phyloP scores from a whole-genome alignment of 768 basidiomycete species.

The Auriscalpium microsporum region DNA sequence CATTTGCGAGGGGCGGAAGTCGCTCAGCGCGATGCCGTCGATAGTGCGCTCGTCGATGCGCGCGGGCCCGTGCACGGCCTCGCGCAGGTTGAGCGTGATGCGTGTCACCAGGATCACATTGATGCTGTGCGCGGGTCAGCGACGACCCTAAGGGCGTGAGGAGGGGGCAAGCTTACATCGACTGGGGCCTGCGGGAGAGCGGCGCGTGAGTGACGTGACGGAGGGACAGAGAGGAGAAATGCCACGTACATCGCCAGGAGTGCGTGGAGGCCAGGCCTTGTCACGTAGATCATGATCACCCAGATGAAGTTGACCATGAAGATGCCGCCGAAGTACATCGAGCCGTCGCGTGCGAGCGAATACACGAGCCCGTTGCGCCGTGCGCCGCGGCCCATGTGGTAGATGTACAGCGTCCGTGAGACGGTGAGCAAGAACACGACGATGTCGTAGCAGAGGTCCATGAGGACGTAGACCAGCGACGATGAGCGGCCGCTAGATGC shows the following conservation, averaged over 20 bases:
- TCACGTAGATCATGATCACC: conserved; percentile 14
- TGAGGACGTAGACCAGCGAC: conserved; percentile 11
- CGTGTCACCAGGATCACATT: conserved; percentile 6
- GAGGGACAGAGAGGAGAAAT: background rate
- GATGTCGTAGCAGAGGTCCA: conserved; percentile 13
- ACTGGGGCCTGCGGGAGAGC: conserved; percentile 3
- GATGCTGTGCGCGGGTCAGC: background rate
- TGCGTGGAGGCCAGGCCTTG: conserved; percentile 11
- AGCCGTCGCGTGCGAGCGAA: conserved; percentile 8
- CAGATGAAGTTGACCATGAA: conserved; percentile 12
- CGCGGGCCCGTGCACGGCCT: conserved; percentile 9
- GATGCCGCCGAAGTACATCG: conserved; percentile 12
- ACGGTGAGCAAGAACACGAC: conserved; percentile 13
- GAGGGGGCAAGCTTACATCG: conserved; percentile 1
- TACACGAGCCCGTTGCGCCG: background rate
- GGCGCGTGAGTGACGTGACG: background rate
- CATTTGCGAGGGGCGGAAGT: background rate
- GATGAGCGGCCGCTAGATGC: background rate
- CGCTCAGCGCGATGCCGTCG: conserved; percentile 3
- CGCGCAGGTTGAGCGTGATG: conserved; percentile 13
- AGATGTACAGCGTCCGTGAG: conserved; percentile 11
- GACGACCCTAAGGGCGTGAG: background rate
- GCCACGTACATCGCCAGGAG: conserved; percentile 8
- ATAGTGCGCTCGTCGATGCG: conserved; percentile 1
- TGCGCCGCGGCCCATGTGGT: background rate